Evolutionary conservation across 2,329 filamentous ascomycete genomes (phyloP).

Genomic region (Calonectria crousiana): DNA sequence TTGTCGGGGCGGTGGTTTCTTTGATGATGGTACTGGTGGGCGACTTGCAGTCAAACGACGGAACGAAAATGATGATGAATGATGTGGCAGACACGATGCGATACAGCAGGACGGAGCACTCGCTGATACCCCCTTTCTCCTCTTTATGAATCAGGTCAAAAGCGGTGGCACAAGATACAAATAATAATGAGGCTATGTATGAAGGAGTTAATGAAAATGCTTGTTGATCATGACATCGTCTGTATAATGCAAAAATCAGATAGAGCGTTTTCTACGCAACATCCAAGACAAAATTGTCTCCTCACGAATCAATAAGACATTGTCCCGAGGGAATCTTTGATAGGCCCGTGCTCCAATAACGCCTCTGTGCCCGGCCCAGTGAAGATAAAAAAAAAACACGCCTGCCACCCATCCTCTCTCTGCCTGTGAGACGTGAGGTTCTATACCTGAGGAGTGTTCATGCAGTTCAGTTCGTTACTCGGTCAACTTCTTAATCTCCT

Average conservation of each 20-base stretch:
- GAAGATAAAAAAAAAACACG: neutral
- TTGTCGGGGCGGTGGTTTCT: constrained; percentile 16
- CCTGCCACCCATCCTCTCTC: constrained; percentile 1
- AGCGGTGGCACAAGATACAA: constrained; percentile 3
- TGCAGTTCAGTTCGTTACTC: constrained; percentile 30
- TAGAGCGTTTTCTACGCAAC: neutral
- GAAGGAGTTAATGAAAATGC: neutral
- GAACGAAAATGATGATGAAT: constrained; percentile 29
- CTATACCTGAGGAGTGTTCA: neutral
- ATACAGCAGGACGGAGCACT: constrained; percentile 30
- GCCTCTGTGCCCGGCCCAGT: constrained; percentile 11
- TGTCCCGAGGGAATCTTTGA: constrained; percentile 1
- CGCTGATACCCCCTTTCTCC: constrained; percentile 39
- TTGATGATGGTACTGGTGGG: constrained; percentile 1
- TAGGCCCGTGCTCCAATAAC: constrained; percentile 18
- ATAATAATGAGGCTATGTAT: neutral
- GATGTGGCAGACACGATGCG: constrained; percentile 10
- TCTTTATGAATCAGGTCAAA: neutral
- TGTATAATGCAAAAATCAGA: constrained; percentile 17
- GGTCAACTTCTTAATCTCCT: constrained; percentile 70
- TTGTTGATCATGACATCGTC: constrained; percentile 28
- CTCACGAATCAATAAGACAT: neutral
- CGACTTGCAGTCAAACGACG: neutral
- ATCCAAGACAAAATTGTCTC: neutral
- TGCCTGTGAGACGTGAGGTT: neutral